phyloP scores from a whole-genome alignment of 257 asterid species.

The Linderniella brevidens region DNA sequence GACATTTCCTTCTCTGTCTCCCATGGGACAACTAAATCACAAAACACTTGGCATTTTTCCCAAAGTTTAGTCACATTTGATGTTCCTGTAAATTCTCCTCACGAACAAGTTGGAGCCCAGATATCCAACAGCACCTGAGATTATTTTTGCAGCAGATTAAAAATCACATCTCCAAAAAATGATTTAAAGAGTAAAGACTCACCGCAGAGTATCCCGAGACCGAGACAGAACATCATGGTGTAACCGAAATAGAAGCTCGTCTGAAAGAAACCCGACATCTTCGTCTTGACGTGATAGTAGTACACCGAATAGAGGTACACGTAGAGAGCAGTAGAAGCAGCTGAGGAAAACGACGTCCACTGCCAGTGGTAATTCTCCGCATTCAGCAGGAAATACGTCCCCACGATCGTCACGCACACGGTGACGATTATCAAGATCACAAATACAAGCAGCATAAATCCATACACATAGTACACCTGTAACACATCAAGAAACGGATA shows the following conservation, averaged over 20 bases:
- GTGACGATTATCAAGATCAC: conserved; percentile 69
- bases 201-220: conserved; percentile 74
- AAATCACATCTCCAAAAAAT: background rate
- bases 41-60: too few relatives aligned
- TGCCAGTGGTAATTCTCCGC: conserved; percentile 88
- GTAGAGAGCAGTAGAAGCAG: conserved; percentile 69
- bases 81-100: conserved; percentile 90
- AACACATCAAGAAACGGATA: conserved; percentile 8
- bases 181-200: conserved; percentile 9
- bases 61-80: conserved; percentile 57
- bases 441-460: conserved; percentile 75
- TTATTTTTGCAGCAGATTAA: background rate
- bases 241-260: conserved; percentile 85
- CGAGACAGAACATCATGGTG: conserved; percentile 74
- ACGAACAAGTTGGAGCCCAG: conserved; percentile 88
- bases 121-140: conserved; percentile 88
- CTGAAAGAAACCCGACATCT: conserved; percentile 82
- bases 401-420: conserved; percentile 74
- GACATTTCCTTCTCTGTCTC: too few relatives aligned
- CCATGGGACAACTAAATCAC: too few relatives aligned
- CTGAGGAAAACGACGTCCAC: conserved; percentile 76
- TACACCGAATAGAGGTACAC: conserved; percentile 59
- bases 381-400: conserved; percentile 74
- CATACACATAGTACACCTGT: conserved; percentile 78
- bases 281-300: conserved; percentile 59